Evolutionary conservation across 2,329 filamentous ascomycete genomes (phyloP).

Genomic region (Diaporthe aspalathi): DNA sequence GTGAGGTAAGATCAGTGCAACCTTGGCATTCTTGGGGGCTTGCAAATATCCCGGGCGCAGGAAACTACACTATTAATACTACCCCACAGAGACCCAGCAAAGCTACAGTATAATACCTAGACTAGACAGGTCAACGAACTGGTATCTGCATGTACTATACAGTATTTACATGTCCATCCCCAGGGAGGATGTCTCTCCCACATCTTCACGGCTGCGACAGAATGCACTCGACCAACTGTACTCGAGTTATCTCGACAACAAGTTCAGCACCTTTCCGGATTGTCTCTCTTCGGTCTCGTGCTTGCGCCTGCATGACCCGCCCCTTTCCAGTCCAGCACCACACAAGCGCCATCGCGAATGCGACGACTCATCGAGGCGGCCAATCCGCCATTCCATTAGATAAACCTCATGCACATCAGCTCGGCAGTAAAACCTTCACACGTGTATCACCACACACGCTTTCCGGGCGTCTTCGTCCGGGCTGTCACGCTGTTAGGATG

Average conservation of each 20-base stretch:
- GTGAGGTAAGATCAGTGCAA: conserved; percentile 4
- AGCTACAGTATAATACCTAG: too few species aligned
- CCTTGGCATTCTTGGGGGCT: conserved; percentile 23
- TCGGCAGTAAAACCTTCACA: conserved; percentile 6
- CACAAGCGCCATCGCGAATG: neutral
- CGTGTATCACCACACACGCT: neutral
- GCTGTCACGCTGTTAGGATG: conserved; percentile 1
- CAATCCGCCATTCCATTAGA: conserved; percentile 25
- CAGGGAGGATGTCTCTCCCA: neutral
- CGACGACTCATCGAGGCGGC: neutral
- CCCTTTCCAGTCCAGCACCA: neutral
- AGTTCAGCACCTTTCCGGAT: neutral
- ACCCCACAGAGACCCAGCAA: neutral
- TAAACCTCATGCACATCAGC: conserved; percentile 15
- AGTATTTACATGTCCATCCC: neutral
- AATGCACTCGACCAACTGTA: neutral
- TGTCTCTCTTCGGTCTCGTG: neutral
- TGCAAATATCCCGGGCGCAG: too few species aligned
- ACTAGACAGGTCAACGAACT: too few species aligned
- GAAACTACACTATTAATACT: too few species aligned
- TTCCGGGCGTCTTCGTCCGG: neutral
- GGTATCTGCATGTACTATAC: too few species aligned
- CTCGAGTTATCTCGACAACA: neutral
- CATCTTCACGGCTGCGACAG: neutral
- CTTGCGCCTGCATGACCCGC: neutral